A percentile compares a stretch with the other conserved stretches of the same genome.
Conservation (phyloP, 2,329 filamentous ascomycete genomes). For the Fragosphaeria purpurea region DNA sequence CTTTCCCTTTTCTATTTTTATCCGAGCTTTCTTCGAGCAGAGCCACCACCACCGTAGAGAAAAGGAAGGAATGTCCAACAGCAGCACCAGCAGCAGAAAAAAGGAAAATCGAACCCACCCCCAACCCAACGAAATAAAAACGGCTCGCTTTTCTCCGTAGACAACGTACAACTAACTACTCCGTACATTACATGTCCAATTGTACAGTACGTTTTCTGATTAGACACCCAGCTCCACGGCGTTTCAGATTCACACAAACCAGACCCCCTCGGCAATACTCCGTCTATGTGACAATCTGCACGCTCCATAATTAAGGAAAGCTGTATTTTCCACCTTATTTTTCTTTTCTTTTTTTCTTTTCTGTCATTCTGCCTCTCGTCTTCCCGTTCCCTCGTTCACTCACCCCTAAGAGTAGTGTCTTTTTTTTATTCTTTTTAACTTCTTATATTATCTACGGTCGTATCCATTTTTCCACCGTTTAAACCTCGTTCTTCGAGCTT, state of each 20-base stretch:
- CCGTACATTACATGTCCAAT: slow-evolving; percentile 4
- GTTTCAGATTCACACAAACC: slow-evolving; percentile 13
- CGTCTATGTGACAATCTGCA: slow-evolving; percentile 5
- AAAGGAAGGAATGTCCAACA: not conserved
- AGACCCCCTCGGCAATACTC: slow-evolving; percentile 9
- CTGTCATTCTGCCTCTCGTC: too few species aligned
- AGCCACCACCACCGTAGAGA: not conserved
- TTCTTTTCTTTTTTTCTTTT: too few species aligned
- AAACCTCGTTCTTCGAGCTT: too few species aligned
- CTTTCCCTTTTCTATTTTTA: slow-evolving; percentile 10
- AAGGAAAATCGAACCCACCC: not conserved
- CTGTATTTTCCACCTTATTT: too few species aligned
- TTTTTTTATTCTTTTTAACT: too few species aligned
- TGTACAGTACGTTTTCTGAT: slow-evolving; percentile 4
- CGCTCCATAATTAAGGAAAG: not conserved
- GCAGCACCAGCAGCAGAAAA: not conserved
- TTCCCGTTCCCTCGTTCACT: too few species aligned
- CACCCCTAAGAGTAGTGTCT: too few species aligned
- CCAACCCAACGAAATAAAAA: slow-evolving; percentile 7
- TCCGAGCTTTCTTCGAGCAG: slow-evolving; percentile 2
- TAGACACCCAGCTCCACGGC: slow-evolving; percentile 8
- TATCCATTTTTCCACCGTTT: too few species aligned
- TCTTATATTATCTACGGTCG: too few species aligned
- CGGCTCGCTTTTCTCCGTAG: slow-evolving; percentile 9
- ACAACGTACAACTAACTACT: too few species aligned